Conservation (phyloP, 2,329 filamentous ascomycete species). For the Diplodia mutila region DNA sequence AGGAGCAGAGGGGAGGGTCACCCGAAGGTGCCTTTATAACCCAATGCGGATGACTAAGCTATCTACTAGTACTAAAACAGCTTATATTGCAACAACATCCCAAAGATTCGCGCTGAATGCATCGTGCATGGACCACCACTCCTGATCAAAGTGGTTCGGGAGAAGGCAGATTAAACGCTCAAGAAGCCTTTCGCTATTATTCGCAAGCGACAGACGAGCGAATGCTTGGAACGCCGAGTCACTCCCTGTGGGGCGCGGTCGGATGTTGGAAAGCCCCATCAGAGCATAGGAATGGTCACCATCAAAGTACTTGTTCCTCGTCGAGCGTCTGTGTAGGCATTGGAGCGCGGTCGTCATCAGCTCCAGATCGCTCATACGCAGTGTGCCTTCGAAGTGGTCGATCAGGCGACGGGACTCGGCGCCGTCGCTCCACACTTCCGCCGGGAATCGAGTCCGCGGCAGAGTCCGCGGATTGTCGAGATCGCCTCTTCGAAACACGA, state of each 20-base stretch:
- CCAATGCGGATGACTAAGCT: too few relatives aligned
- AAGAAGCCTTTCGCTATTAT: constrained; percentile 51
- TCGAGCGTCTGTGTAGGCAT: constrained; percentile 47
- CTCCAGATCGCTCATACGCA: constrained; percentile 47
- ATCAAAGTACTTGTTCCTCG: constrained; percentile 38
- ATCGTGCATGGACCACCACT: constrained; percentile 50
- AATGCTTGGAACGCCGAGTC: constrained; percentile 55
- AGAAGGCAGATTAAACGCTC: constrained; percentile 52
- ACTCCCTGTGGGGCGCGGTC: constrained; percentile 43
- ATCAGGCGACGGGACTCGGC: constrained; percentile 47
- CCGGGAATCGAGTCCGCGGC: constrained; percentile 48
- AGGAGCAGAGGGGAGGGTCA: too few relatives aligned
- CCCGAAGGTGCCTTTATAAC: too few relatives aligned
- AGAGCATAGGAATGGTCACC: constrained; percentile 52
- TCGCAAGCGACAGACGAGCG: constrained; percentile 51
- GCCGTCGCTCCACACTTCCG: constrained; percentile 47
- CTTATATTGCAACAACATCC: too few relatives aligned
- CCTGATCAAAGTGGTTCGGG: constrained; percentile 37
- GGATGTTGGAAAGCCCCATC: constrained; percentile 50
- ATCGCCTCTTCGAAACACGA: constrained; percentile 38
- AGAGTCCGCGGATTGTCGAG: constrained; percentile 33
- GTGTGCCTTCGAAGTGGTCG: constrained; percentile 51
- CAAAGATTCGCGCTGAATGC: constrained; percentile 47
- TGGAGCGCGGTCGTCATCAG: constrained; percentile 47
- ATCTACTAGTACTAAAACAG: too few relatives aligned